phyloP scores from a whole-genome alignment of 2,329 filamentous ascomycete genomes.

The Volutella citrinella region DNA sequence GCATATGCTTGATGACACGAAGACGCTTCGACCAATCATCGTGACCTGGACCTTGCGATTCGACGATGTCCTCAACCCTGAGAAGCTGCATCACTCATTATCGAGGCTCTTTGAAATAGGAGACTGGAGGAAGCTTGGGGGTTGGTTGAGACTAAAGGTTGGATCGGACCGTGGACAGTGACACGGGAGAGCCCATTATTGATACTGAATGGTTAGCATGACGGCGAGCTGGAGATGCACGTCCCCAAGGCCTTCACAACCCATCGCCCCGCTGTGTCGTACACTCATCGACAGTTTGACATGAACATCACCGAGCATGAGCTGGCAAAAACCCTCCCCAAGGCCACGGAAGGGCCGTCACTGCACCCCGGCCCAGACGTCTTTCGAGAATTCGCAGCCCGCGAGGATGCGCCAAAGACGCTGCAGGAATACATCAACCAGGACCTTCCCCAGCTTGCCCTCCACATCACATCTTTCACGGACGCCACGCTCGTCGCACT shows the following conservation, averaged over 20 bases:
- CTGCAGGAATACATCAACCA: constrained; percentile 38
- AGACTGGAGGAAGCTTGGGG: constrained; percentile 46
- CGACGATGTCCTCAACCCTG: constrained; percentile 43
- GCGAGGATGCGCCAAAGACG: constrained; percentile 14
- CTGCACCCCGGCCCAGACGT: constrained; percentile 13
- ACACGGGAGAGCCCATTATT: background rate
- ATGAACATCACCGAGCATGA: constrained; percentile 37
- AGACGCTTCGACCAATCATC: constrained; percentile 1
- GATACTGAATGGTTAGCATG: too few relatives aligned
- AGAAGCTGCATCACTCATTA: constrained; percentile 35
- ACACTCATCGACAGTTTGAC: constrained; percentile 34
- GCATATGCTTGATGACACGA: constrained; percentile 4
- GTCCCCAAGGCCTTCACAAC: constrained; percentile 26
- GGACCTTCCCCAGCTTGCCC: constrained; percentile 43
- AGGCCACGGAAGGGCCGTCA: constrained; percentile 14
- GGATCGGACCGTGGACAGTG: constrained; percentile 5
- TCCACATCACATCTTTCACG: constrained; percentile 46
- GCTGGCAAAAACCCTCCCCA: constrained; percentile 34
- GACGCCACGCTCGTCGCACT: constrained; percentile 48
- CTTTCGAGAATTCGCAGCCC: constrained; percentile 14
- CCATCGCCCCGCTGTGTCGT: constrained; percentile 36
- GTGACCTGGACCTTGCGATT: constrained; percentile 36
- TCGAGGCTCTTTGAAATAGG: constrained; percentile 37
- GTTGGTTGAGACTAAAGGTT: constrained; percentile 30
- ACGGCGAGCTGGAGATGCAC: constrained; percentile 30